Base-by-base conservation (phyloP, 2,329 filamentous ascomycete species). In the Sporothrix pseudoabietina region DNA sequence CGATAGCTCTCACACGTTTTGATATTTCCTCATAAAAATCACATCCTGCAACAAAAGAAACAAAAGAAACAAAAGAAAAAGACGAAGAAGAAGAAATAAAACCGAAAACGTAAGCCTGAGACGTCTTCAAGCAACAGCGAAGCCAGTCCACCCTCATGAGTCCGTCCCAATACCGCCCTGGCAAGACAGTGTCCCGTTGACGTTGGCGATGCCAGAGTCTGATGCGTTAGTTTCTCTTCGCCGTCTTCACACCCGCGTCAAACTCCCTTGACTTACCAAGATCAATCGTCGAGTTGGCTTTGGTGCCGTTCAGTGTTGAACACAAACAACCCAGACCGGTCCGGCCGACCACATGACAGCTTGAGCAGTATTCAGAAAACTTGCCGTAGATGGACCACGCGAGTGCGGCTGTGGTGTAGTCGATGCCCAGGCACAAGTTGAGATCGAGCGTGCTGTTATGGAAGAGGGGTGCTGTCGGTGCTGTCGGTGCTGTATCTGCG, bases 391-490 rank as follows among this genome's bases (percentile, higher is more conserved):
- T 41, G 6, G 74, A 72, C 77, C 77, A 78, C 1, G 4, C 39
- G 5, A 78, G 72, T 0, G 14, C n/a, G 0, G 59, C 75, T 4
- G 66, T 72, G 0, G 30, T 41, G 47, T 75, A 65, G 68, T 77
- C 61, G 61, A 78, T 72, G 30, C 77, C 76, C 0, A 78, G 14
- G 19, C 77, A 78, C 1, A 76, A 72, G 59, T 77, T 76, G 19
- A 78, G 70, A 49, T 78, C 76, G 16, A 78, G 72, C 2, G 71
- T 68, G 26, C 74, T 71, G 41, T 65, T 61, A 68, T 74, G 73
- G 9, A 59, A 47, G n/a, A 47, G 35, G 2, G n/a, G 35, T 41
- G 16, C 19, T 41, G 9, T 41, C 44, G 35, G n/a, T 59, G 44
- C 65, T 26, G 14, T 47, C 30, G 14, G 12, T 47, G 44, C 41